A percentile compares a stretch with the other conserved stretches of the same genome.
These are phyloP conservation scores for Curvularia verruculosa DNA, from an alignment of 2,329 filamentous ascomycete species.

Conservation along the genomic window DNA sequence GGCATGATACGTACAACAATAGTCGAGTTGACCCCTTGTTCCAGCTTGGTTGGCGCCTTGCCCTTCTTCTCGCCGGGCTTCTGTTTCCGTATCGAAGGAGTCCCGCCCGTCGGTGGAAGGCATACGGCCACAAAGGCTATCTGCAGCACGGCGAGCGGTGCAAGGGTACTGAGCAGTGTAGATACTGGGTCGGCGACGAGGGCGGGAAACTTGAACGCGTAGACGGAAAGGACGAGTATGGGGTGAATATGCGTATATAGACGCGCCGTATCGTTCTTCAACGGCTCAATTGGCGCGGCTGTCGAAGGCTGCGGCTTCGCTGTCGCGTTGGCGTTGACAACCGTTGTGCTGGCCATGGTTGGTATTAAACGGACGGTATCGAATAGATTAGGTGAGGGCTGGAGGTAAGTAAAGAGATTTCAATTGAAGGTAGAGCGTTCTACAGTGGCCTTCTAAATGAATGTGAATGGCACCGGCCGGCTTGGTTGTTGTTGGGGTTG, in stretches of 20 bases:
- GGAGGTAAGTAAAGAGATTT: neutral
- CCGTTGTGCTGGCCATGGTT: constrained; percentile 36
- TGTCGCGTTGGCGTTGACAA: constrained; percentile 29
- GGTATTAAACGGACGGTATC: neutral
- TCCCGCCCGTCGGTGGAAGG: constrained; percentile 59
- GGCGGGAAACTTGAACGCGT: constrained; percentile 66
- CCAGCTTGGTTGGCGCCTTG: constrained; percentile 29
- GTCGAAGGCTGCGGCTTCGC: constrained; percentile 29
- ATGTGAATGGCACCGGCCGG: constrained; percentile 25
- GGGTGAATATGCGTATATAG: constrained; percentile 72
- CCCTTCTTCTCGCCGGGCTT: constrained; percentile 51
- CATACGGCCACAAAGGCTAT: constrained; percentile 63
- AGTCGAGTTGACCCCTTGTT: constrained; percentile 35
- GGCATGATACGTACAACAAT: constrained; percentile 50
- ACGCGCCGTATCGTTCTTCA: constrained; percentile 56
- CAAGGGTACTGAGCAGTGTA: constrained; percentile 66
- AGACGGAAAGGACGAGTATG: constrained; percentile 67
- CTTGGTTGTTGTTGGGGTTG: constrained; percentile 13
- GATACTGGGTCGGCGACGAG: constrained; percentile 73
- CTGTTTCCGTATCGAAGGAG: constrained; percentile 58
- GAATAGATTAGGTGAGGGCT: neutral
- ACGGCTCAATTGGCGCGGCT: constrained; percentile 54
- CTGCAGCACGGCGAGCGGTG: constrained; percentile 70
- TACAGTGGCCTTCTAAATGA: constrained; percentile 16
- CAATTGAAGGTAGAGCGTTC: neutral